Evolutionary conservation across 371 early-diverging fungal species (phyloP).

Genomic region (Dentiscutata heterogama): DNA sequence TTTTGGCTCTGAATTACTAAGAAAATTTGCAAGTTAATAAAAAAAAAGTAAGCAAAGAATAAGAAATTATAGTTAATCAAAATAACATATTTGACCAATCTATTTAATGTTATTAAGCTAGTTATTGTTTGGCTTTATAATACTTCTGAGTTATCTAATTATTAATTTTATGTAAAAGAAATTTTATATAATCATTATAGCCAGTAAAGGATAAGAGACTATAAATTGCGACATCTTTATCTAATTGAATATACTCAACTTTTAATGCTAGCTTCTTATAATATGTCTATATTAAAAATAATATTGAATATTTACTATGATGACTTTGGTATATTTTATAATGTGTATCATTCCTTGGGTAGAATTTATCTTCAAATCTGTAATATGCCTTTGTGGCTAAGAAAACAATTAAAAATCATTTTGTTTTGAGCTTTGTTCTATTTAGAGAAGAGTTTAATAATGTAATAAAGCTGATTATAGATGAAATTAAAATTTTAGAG

Average conservation of each 20-base stretch:
- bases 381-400: neutral
- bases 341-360: neutral
- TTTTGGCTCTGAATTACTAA: neutral
- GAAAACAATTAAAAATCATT: slow-evolving; percentile 22
- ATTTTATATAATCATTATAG: neutral
- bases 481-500: neutral
- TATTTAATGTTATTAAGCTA: neutral
- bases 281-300: neutral
- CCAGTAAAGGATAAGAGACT: neutral
- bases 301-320: neutral
- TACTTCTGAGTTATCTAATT: neutral
- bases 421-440: slow-evolving; percentile 1
- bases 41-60: neutral
- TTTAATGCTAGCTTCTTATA: neutral
- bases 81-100: neutral
- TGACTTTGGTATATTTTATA: neutral
- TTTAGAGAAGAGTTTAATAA: neutral
- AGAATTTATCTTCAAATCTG: slow-evolving; percentile 11
- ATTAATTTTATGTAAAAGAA: neutral
- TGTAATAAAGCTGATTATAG: neutral
- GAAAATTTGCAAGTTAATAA: neutral
- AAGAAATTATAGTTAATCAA: neutral
- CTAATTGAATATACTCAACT: neutral
- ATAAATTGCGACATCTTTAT: neutral
- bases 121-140: neutral